Base-by-base conservation (phyloP, 2,329 filamentous ascomycete species). In the Monosporascus sp. region DNA sequence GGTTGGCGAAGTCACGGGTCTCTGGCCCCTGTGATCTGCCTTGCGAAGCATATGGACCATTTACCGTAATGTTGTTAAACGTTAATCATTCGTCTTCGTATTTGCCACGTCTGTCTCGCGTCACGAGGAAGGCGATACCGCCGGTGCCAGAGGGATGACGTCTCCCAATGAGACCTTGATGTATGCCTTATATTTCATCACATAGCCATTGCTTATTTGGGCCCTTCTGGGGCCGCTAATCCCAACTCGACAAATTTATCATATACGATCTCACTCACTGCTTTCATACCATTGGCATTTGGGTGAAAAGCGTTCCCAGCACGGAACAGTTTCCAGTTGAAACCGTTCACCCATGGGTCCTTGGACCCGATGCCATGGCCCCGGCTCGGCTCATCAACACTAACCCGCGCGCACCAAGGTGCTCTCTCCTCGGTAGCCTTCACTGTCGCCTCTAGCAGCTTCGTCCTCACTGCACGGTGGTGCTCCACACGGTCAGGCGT, bases 301-400 rank as follows among this genome's bases (percentile, higher is more conserved):
- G 65, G 66, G 48, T 69, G 66, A 25, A 65, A 69, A 25, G 63
- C 63, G 35, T 58, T 53, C 4, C 64, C 62, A 8, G 48, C 49
- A 35, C 53, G 51, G 45, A 63, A 63, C 15, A 65, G 48, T 47
- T 58, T 58, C 60, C 60, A 63, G 15, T 56, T 54, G 52, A 68
- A 68, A 14, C 61, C 64, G 6, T 57, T 60, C 48, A 69, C 65
- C 66, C 66, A 69, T 6, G 65, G 64, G 6, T 56, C 51, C n/a
- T 53, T 46, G 7, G 61, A 58, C 5, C 65, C 66, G 37, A 68
- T 50, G 17, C 62, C 66, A 47, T 68, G 66, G 6, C 41, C 52
- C 44, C 55, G 57, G 50, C 65, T 68, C 11, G 58, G 48, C 9
- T 48, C 59, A 5, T 57, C 61, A 14, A 67, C 55, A 22, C 51